Evolutionary conservation across 2,329 filamentous ascomycete genomes (phyloP).

Genomic region (Hymenoscyphus infarciens): DNA sequence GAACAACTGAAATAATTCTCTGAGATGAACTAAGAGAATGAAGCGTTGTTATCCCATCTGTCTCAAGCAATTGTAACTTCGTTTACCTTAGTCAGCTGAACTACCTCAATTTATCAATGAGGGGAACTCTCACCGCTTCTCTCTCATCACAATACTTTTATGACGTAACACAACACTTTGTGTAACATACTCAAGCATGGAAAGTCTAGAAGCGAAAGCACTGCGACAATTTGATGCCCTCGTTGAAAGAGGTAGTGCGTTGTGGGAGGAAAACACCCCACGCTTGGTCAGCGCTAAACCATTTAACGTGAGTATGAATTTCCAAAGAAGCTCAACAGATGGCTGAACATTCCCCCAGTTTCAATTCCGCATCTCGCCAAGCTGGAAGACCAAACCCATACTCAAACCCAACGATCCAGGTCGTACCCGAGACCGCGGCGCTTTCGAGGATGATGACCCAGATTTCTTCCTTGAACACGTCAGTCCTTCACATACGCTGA

Average conservation of each 20-base stretch:
- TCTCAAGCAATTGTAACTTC: not conserved
- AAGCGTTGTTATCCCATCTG: too few relatives aligned
- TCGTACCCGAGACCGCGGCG: constrained; percentile 25
- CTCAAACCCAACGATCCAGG: constrained; percentile 28
- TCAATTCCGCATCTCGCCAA: constrained; percentile 30
- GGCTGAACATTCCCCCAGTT: constrained; percentile 21
- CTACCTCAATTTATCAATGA: not conserved
- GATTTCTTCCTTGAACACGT: constrained; percentile 33
- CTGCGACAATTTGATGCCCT: constrained; percentile 3
- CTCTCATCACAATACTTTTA: not conserved
- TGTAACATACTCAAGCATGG: not conserved
- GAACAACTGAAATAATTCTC: too few relatives aligned
- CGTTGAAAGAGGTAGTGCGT: not conserved
- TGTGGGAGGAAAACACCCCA: constrained; percentile 1
- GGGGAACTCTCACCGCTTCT: too few relatives aligned
- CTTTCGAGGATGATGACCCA: constrained; percentile 34
- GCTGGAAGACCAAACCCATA: constrained; percentile 24
- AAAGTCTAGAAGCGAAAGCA: not conserved
- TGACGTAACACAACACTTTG: not conserved
- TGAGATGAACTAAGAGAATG: too few relatives aligned
- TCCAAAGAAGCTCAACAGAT: not conserved
- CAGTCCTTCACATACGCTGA: constrained; percentile 34
- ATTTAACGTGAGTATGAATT: not conserved
- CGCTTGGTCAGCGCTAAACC: not conserved
- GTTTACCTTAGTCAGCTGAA: not conserved